Percentiles rank a stretch among this genome's conserved stretches.
phyloP scores from a whole-genome alignment of 805 yeast species.

The Nakazawaea holstii region DNA sequence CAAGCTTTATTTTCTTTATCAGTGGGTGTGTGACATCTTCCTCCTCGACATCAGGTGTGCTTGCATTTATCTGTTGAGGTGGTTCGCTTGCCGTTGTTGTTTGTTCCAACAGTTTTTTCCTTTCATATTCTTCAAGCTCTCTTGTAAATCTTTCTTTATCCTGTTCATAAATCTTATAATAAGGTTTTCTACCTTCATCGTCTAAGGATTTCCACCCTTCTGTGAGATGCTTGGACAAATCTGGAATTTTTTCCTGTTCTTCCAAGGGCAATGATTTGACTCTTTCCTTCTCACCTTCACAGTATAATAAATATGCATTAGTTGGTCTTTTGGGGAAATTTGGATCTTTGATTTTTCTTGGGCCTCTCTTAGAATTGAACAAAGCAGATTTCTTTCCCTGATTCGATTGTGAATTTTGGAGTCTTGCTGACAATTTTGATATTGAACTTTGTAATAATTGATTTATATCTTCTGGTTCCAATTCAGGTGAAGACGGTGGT shows the following conservation, averaged over 20 bases:
- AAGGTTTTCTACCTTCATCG: constrained; percentile 67
- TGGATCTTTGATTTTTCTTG: constrained; percentile 61
- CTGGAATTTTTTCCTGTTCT: constrained; percentile 39
- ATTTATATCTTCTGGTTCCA: constrained; percentile 18
- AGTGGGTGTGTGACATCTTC: not conserved
- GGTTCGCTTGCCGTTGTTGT: not conserved
- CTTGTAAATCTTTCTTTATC: constrained; percentile 70
- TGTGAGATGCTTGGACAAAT: constrained; percentile 72
- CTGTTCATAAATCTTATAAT: constrained; percentile 67
- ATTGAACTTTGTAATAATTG: constrained; percentile 17
- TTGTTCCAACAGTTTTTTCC: constrained; percentile 13
- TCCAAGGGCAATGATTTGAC: constrained; percentile 52
- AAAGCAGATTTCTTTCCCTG: constrained; percentile 15
- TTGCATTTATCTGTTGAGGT: not conserved
- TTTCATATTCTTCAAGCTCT: constrained; percentile 53
- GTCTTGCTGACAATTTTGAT: constrained; percentile 21
- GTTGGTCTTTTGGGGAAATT: constrained; percentile 85
- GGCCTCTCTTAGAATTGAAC: constrained; percentile 17
- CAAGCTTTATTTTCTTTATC: constrained; percentile 7
- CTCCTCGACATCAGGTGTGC: constrained; percentile 1
- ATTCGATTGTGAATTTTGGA: constrained; percentile 6
- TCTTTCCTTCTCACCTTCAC: constrained; percentile 79
- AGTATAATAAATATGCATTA: constrained; percentile 81
- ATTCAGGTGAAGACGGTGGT: not conserved
- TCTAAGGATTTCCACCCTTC: constrained; percentile 80